Conservation (phyloP, 768 basidiomycete genomes). For the Boletus subcaerulescens region DNA sequence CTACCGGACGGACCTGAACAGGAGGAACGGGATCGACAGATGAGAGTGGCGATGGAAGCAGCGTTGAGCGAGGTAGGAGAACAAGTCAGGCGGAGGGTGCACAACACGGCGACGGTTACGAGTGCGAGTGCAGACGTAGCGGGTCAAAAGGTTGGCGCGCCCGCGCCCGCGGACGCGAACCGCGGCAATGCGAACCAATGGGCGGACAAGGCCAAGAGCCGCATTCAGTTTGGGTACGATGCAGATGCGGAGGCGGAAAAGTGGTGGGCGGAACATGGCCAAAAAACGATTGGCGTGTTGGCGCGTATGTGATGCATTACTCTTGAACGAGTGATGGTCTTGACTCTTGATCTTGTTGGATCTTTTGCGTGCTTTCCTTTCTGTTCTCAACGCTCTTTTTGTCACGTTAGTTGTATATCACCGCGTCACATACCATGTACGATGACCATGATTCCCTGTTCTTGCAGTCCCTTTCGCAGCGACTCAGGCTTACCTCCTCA, state of each 20-base stretch:
- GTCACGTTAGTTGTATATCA: too few species aligned
- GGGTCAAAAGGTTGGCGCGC: background rate
- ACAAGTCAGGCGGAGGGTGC: conserved; percentile 5
- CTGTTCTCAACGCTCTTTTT: too few species aligned
- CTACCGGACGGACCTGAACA: conserved; percentile 54
- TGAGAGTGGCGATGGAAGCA: conserved; percentile 46
- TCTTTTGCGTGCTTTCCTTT: too few species aligned
- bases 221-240: conserved; percentile 50
- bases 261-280: conserved; percentile 45
- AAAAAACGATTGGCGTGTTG: conserved; percentile 9
- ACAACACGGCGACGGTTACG: conserved; percentile 10
- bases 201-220: conserved; percentile 53
- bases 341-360: too few species aligned
- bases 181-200: conserved; percentile 50
- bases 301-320: conserved; percentile 11
- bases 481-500: too few species aligned
- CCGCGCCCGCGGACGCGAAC: background rate
- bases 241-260: conserved; percentile 47
- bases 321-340: too few species aligned
- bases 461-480: too few species aligned
- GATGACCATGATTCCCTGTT: too few species aligned
- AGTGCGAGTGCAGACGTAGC: background rate
- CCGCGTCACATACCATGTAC: too few species aligned
- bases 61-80: conserved; percentile 30
- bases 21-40: conserved; percentile 45